These are phyloP conservation scores for Penicillium silybi DNA, from an alignment of 495 filamentous ascomycete genomes.

Conservation along the genomic window DNA sequence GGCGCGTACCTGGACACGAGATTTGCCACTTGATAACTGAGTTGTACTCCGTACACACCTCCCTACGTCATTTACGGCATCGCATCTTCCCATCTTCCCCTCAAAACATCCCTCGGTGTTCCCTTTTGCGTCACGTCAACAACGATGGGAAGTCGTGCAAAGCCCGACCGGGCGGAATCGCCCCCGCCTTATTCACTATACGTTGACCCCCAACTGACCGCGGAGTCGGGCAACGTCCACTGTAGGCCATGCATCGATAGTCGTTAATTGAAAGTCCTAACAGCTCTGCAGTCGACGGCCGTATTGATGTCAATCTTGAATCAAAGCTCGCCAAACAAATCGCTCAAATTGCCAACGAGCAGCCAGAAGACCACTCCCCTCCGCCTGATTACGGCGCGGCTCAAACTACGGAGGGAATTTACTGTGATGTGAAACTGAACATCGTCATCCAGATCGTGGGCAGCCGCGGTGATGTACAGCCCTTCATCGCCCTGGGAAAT, in stretches of 20 bases:
- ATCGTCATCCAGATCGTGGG: conserved; percentile 73
- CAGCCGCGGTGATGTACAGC: conserved; percentile 64
- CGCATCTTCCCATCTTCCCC: background rate
- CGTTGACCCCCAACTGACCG: conserved; percentile 11
- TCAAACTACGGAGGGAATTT: background rate
- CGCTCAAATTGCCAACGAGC: conserved; percentile 11
- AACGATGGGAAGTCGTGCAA: conserved; percentile 5
- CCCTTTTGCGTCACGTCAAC: background rate
- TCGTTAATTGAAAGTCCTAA: background rate
- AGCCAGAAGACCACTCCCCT: conserved; percentile 3
- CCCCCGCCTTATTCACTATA: conserved; percentile 14
- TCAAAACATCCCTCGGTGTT: background rate
- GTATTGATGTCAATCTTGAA: conserved; percentile 21
- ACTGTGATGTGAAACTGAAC: conserved; percentile 43
- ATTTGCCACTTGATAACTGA: conserved; percentile 3
- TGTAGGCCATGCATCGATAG: background rate
- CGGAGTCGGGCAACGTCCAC: conserved; percentile 9
- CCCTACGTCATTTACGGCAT: background rate
- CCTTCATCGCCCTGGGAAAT: conserved; percentile 59
- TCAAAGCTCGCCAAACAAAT: conserved; percentile 19
- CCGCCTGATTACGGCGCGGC: background rate
- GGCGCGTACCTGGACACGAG: background rate
- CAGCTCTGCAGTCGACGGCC: conserved; percentile 11
- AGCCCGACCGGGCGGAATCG: background rate
- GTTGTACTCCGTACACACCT: background rate